Evolutionary conservation across 306 rosid genomes (phyloP).

Genomic region (Trifolium pratense): DNA sequence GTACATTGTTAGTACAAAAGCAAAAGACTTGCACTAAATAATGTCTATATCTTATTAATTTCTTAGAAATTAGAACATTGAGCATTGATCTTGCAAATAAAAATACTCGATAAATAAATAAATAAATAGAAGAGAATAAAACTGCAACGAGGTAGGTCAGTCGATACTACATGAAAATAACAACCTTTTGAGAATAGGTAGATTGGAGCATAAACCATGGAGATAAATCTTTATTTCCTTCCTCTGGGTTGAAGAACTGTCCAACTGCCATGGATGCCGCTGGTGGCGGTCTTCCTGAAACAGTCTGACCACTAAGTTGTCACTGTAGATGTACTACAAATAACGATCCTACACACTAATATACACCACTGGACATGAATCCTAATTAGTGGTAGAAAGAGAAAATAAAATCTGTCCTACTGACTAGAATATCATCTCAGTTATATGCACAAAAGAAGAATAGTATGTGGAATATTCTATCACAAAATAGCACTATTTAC

Average conservation of each 20-base stretch:
- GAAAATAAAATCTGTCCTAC: no score
- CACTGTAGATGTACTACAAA: constrained; percentile 43
- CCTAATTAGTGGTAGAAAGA: no score
- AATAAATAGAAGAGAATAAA: constrained; percentile 36
- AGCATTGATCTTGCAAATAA: constrained; percentile 33
- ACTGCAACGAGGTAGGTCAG: constrained; percentile 8
- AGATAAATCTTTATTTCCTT: constrained; percentile 74
- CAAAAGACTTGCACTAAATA: constrained; percentile 17
- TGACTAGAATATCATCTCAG: no score
- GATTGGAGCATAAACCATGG: constrained; percentile 81
- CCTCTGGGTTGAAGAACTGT: constrained; percentile 90
- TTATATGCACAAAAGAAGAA: no score
- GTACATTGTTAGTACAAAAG: constrained; percentile 16
- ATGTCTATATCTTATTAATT: constrained; percentile 26
- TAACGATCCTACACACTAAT: constrained; percentile 34
- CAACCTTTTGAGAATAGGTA: constrained; percentile 73
- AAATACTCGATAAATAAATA: constrained; percentile 32
- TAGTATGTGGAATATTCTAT: not conserved
- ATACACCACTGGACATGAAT: no score
- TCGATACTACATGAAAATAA: constrained; percentile 39
- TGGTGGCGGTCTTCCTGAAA: constrained; percentile 99
- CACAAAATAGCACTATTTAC: not conserved
- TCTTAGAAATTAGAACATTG: constrained; percentile 14
- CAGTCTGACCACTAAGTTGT: constrained; percentile 70
- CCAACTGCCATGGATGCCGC: constrained; percentile 99